Base-by-base conservation (phyloP, 1,284 basidiomycete species). In the Ganoderma meredithae region DNA sequence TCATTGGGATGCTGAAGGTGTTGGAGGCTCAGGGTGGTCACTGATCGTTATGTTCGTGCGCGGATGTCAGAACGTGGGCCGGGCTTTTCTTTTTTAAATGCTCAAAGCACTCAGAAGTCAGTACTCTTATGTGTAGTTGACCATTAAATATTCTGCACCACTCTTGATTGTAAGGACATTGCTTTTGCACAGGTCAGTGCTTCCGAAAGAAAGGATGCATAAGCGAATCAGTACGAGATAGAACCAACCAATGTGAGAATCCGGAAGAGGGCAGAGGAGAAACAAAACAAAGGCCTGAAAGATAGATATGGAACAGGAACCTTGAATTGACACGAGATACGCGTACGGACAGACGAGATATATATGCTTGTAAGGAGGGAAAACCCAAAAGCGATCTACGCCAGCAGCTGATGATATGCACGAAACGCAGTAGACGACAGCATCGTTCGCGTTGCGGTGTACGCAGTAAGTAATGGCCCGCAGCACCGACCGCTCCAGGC, bases 1-100 rank as follows among this genome's bases (percentile, higher is more conserved):
- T 93, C 9, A 74, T 89, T 59, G 84, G 83, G 43, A 86, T 91
- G 67, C 74, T 92, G 72, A 86, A 86, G 73, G 82, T 79, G 43
- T 83, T 85, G 66, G 75, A 80, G 58, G 69, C 47, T 64, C 71
- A 63, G 58, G 56, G 40, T 19, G 15, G 19, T 27, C n/a, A 36
- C 25, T 25, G 52, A 53, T 25, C 13, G 25, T 7, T 53, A 22
- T 53, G 1, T 53, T 12, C 12, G 13, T 15, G 27, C 27, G 27
- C 15, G 49, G 12, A 31, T 53, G 12, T 25, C 31, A 31, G 25
- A 3, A 13, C 15, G 8, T 56, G 19, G 55, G 19, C 36, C 31
- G 27, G 31, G 31, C 4, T 36, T 22, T 40, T 36, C 19, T 33
- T 9, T n/a, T 31, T 58, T 52, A 52, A 6, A 27, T 53, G 36